Evolutionary conservation across 2,329 filamentous ascomycete genomes (phyloP).

Genomic region (Pseudocercospora fuligena): DNA sequence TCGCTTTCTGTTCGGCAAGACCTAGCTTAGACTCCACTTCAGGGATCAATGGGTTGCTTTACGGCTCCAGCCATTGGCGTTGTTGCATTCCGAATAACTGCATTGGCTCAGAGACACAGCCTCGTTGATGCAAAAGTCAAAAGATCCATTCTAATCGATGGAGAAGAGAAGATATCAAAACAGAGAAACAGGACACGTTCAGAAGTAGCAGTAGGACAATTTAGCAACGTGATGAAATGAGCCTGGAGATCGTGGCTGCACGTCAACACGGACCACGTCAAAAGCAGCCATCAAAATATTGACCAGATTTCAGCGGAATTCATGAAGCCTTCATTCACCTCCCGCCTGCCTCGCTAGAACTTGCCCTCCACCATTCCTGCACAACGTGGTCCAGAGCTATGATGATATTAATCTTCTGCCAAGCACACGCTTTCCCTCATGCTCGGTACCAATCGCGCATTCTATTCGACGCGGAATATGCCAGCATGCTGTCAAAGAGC

Average conservation of each 20-base stretch:
- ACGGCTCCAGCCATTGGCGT: neutral
- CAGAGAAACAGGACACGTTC: no score
- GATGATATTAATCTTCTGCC: neutral
- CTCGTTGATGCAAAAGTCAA: neutral
- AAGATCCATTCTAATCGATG: neutral
- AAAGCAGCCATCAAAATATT: neutral
- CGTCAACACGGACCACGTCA: no score
- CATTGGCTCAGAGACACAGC: neutral
- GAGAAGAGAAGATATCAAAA: no score
- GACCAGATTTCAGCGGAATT: neutral
- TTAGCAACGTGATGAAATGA: neutral
- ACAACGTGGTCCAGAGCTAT: neutral
- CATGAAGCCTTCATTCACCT: no score
- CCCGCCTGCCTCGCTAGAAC: neutral
- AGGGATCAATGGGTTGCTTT: neutral
- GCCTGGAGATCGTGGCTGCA: no score
- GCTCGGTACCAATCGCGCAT: neutral
- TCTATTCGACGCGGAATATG: neutral
- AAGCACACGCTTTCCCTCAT: conserved; percentile 1
- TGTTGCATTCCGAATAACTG: neutral
- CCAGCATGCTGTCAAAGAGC: neutral
- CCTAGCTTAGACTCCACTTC: neutral
- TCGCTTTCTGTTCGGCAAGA: neutral
- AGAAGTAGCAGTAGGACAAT: neutral
- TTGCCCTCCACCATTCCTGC: neutral